Percentiles rank a stretch among this genome's conserved stretches.
These are phyloP conservation scores for Aphanomyces astaci DNA, from an alignment of 352 stramenopile species.

Conservation along the genomic window DNA sequence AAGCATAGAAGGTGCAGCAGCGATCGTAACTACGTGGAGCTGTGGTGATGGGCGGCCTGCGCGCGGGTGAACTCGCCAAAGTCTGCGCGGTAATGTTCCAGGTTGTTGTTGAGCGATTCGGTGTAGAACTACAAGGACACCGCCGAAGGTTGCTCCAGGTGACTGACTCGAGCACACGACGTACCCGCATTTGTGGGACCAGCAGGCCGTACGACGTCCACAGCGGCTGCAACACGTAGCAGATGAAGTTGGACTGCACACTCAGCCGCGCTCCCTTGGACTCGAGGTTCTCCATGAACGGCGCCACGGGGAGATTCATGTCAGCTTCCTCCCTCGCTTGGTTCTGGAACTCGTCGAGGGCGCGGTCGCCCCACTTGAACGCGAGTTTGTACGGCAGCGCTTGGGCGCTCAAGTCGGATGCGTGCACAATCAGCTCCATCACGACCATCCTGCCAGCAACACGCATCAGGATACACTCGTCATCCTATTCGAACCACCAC, in stretches of 20 bases:
- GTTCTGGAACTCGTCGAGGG: slow-evolving; percentile 64
- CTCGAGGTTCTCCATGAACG: slow-evolving; percentile 69
- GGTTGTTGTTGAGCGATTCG: slow-evolving; percentile 48
- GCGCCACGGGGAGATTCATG: slow-evolving; percentile 48
- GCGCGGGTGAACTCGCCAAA: slow-evolving; percentile 40
- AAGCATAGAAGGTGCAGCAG: not conserved
- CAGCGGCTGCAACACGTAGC: slow-evolving; percentile 66
- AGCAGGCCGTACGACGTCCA: slow-evolving; percentile 45
- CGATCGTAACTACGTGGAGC: not conserved
- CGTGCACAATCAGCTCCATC: slow-evolving; percentile 57
- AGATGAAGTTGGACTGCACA: slow-evolving; percentile 68
- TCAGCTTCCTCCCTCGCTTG: slow-evolving; percentile 59
- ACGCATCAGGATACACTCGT: not conserved
- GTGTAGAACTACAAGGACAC: slow-evolving; percentile 30
- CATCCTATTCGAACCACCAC: slow-evolving; percentile 16
- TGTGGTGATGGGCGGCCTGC: not conserved
- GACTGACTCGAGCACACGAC: too few species aligned
- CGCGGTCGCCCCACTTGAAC: slow-evolving; percentile 47
- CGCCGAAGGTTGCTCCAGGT: too few species aligned
- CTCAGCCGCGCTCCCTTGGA: slow-evolving; percentile 47
- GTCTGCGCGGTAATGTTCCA: slow-evolving; percentile 53
- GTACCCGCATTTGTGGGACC: slow-evolving; percentile 38
- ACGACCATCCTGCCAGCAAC: slow-evolving; percentile 36
- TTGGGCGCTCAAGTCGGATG: slow-evolving; percentile 61
- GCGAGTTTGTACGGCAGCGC: slow-evolving; percentile 48